phyloP scores from a whole-genome alignment of 805 yeast species.

The Nakazawaea ambrosiae region DNA sequence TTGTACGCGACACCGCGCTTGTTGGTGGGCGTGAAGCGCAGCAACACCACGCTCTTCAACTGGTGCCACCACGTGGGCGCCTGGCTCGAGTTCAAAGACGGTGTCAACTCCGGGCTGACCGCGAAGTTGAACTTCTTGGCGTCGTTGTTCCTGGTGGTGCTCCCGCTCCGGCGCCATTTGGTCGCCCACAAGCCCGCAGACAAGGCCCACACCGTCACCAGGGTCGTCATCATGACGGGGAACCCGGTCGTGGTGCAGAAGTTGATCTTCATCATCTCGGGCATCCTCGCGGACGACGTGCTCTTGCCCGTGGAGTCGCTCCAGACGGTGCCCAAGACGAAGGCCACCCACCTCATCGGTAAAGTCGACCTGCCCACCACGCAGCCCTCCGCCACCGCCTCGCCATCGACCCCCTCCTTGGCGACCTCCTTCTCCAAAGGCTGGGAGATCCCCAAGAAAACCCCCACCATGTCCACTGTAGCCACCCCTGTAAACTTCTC shows the following conservation, averaged over 20 bases:
- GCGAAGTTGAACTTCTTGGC: constrained; percentile 32
- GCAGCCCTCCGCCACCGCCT: neutral
- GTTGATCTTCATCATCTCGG: constrained; percentile 44
- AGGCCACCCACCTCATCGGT: neutral
- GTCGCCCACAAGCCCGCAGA: constrained; percentile 28
- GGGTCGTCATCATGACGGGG: constrained; percentile 48
- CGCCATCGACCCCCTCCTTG: constrained; percentile 12
- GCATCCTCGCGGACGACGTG: constrained; percentile 33
- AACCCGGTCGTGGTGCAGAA: constrained; percentile 52
- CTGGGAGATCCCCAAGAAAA: constrained; percentile 34
- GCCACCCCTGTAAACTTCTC: constrained; percentile 9
- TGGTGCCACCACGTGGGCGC: constrained; percentile 47
- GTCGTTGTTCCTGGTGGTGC: constrained; percentile 36
- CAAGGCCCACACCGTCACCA: constrained; percentile 21
- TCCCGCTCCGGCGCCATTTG: constrained; percentile 30
- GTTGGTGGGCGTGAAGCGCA: constrained; percentile 32
- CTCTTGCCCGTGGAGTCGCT: neutral
- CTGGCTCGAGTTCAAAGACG: constrained; percentile 53
- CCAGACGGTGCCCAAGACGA: neutral
- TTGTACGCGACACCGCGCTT: constrained; percentile 40
- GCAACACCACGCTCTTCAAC: constrained; percentile 32
- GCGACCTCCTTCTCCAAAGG: constrained; percentile 22
- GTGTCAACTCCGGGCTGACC: constrained; percentile 14
- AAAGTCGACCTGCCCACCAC: neutral
- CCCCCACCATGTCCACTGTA: constrained; percentile 15